These are phyloP conservation scores for Nosema muscidifuracis DNA, from an alignment of 371 early-diverging fungal genomes.

Conservation along the genomic window DNA sequence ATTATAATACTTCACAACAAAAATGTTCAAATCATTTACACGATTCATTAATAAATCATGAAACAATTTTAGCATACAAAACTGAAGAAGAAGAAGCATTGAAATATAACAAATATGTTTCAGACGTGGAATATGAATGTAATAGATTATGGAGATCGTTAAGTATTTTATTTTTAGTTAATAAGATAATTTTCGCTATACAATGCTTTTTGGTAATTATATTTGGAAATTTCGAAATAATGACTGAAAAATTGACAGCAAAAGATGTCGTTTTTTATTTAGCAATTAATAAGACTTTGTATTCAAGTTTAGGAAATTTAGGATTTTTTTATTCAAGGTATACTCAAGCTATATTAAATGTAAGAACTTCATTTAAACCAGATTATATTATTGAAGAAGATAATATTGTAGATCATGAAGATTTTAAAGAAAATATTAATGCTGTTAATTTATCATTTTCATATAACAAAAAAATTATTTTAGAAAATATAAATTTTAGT, in stretches of 20 bases:
- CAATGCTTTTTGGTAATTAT: slow-evolving; percentile 38
- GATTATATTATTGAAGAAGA: neutral
- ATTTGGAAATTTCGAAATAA: slow-evolving; percentile 30
- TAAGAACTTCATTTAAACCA: neutral
- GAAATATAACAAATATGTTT: slow-evolving; percentile 43
- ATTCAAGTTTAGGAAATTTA: slow-evolving; percentile 36
- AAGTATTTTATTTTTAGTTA: slow-evolving; percentile 54
- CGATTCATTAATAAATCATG: slow-evolving; percentile 58
- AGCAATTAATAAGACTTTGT: slow-evolving; percentile 34
- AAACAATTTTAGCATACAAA: slow-evolving; percentile 51
- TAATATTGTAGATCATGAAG: neutral
- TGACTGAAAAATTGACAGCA: slow-evolving; percentile 25
- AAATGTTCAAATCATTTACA: slow-evolving; percentile 34
- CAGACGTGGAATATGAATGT: slow-evolving; percentile 21
- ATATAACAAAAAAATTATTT: slow-evolving; percentile 15
- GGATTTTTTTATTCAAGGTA: slow-evolving; percentile 59
- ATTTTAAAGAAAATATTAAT: slow-evolving; percentile 30
- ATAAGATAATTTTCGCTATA: slow-evolving; percentile 48
- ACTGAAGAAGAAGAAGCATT: slow-evolving; percentile 43
- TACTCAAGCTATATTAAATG: slow-evolving; percentile 48
- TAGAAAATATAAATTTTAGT: slow-evolving; percentile 49
- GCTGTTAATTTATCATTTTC: slow-evolving; percentile 2
- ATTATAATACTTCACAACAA: slow-evolving; percentile 45
- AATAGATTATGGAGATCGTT: slow-evolving; percentile 38
- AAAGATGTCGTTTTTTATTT: slow-evolving; percentile 41